These are phyloP conservation scores for Auriscalpium orientale DNA, from an alignment of 768 basidiomycete species.

Conservation along the genomic window DNA sequence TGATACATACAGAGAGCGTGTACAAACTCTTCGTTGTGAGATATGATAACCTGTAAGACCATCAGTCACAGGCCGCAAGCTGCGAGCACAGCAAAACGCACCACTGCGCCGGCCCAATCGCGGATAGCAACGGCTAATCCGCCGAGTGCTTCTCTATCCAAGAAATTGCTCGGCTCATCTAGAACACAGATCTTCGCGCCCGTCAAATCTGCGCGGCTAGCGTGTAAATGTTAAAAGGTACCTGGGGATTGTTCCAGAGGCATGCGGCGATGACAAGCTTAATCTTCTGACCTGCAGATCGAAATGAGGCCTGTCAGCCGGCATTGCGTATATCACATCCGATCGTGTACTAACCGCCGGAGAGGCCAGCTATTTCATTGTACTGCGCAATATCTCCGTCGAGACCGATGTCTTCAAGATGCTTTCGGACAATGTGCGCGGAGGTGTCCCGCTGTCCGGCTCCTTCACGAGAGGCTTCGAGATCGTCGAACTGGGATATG, in stretches of 20 bases:
- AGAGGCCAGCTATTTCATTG: conserved; percentile 91
- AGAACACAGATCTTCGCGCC: conserved; percentile 56
- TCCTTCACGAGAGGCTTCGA: conserved; percentile 92
- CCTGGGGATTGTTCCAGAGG: conserved; percentile 93
- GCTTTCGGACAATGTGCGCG: conserved; percentile 76
- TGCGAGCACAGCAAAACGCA: conserved; percentile 28
- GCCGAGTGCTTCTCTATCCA: conserved; percentile 92
- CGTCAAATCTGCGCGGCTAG: conserved; percentile 4
- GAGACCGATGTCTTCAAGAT: conserved; percentile 90
- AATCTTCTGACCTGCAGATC: conserved; percentile 77
- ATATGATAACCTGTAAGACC: conserved; percentile 74
- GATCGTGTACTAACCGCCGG: conserved; percentile 55
- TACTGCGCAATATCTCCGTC: conserved; percentile 98
- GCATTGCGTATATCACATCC: neutral
- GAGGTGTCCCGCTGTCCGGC: conserved; percentile 87
- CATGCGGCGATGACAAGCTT: conserved; percentile 93
- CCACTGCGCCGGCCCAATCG: conserved; percentile 90
- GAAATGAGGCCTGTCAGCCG: conserved; percentile 4
- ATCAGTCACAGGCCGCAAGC: conserved; percentile 14
- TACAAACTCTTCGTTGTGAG: conserved; percentile 89
- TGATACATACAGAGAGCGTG: conserved; percentile 62
- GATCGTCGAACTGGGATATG: conserved; percentile 91
- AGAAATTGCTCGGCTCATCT: conserved; percentile 94
- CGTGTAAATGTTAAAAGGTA: conserved; percentile 23
- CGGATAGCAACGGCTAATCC: conserved; percentile 92